Evolutionary conservation across 139 green algal genomes (phyloP), one percentile per base, ranked within the genome.

Genomic region (Monoraphidium neglectum): DNA sequence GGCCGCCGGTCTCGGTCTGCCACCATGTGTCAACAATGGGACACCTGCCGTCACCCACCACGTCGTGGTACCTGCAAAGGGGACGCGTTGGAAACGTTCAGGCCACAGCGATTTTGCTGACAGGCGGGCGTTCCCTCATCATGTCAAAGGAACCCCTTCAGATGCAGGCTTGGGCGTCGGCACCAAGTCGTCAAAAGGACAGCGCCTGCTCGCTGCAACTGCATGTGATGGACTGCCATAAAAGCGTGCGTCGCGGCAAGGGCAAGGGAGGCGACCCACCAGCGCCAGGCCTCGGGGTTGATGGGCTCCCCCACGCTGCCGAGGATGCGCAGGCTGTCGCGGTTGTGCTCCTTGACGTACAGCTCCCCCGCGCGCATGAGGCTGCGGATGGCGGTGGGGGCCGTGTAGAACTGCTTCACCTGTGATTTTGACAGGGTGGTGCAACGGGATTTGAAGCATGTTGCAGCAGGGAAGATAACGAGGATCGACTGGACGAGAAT

Each of bases 21-120:
- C 95, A 98, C 94, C 92, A 99, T 3, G 95, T 99, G 88, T 99
- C 96, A 2, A 98, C 87, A 35, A 99, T 90, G 13, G 94, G 89
- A 80, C 91, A 97, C 24, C 87, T 81, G 53, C 40, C 56, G 36
- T 86, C 70, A 36, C 88, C 88, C 18, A 92, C 81, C n/a, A 83
- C 68, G 35, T 86, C 43, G 43, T 51, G 43, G 43, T 51, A 51
- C 43, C 43, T 51, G 43, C 8, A 8, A 12, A 12, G 43, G 43
- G 43, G 43, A 51, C 8, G 43, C 8, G 54, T 62, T 62, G 8
- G 12, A 51, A 8, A 51, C 8, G 43, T 12, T 51, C 43, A 51
- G 43, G 43, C n/a, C n/a, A n/a, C n/a, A n/a, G n/a, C n/a, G n/a
- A n/a, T n/a, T n/a, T n/a, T n/a, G n/a, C n/a, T n/a, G n/a, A n/a